Percentiles rank a stretch among this genome's conserved stretches.
Conservation (phyloP, 345 rosid species). For the Bruguiera sexangula region DNA sequence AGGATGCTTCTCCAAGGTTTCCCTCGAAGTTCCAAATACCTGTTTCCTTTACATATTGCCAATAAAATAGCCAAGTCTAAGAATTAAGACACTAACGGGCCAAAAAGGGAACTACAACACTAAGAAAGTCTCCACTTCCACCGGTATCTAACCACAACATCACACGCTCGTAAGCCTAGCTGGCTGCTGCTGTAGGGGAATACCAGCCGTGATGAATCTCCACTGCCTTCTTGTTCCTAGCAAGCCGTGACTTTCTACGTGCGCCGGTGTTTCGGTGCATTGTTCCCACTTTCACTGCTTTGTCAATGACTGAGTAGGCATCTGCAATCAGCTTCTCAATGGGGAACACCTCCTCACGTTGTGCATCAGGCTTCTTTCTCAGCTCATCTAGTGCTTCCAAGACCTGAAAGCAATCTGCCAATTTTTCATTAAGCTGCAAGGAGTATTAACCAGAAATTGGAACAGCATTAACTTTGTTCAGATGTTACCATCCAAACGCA, state of each 20-base stretch:
- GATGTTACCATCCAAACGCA: not conserved
- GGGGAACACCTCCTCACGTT: slow-evolving; percentile 60
- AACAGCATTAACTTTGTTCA: not conserved
- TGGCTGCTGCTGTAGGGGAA: slow-evolving; percentile 38
- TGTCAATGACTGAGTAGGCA: slow-evolving; percentile 84
- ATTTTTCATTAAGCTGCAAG: not conserved
- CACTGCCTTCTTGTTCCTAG: slow-evolving; percentile 82
- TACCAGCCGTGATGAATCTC: slow-evolving; percentile 93
- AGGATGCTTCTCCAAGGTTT: too few relatives aligned
- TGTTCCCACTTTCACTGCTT: slow-evolving; percentile 67
- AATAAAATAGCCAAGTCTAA: too few relatives aligned
- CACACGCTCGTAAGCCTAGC: slow-evolving; percentile 10
- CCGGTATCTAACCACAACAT: too few relatives aligned
- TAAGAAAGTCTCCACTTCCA: too few relatives aligned
- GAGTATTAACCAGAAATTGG: not conserved
- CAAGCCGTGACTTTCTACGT: slow-evolving; percentile 78
- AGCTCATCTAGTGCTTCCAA: slow-evolving; percentile 69
- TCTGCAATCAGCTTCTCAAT: slow-evolving; percentile 81
- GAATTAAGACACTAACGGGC: too few relatives aligned
- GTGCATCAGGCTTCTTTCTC: slow-evolving; percentile 78
- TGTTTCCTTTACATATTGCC: too few relatives aligned
- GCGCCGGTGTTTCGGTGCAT: slow-evolving; percentile 86
- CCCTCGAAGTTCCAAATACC: too few relatives aligned
- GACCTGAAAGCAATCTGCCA: slow-evolving; percentile 42
- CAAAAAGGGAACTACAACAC: too few relatives aligned